Percentiles rank a stretch among this genome's conserved stretches.
Conservation (phyloP, 2,329 filamentous ascomycete genomes). For the Trichoderma breve region DNA sequence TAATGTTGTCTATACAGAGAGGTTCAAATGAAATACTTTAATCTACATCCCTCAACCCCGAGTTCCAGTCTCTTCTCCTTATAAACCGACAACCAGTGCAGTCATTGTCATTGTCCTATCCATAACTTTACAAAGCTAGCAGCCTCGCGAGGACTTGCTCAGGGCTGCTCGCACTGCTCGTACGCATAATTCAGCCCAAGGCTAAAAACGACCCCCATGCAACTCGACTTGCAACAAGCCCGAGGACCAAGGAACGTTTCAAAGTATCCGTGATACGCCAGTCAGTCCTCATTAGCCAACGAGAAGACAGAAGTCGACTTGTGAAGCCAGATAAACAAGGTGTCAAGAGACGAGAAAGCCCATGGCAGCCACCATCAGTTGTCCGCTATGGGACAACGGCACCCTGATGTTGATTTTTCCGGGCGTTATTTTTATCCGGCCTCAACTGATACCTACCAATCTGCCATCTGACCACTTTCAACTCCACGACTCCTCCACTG, state of each 20-base stretch:
- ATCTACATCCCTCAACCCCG: background rate
- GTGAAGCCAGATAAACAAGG: background rate
- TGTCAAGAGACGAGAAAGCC: background rate
- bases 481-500: background rate
- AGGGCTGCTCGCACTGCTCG: background rate
- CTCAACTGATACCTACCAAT: background rate
- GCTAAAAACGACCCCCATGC: background rate
- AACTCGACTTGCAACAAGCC: background rate
- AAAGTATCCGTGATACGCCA: background rate
- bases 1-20: background rate
- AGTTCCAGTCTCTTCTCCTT: background rate
- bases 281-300: constrained; percentile 12
- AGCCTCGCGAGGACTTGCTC: background rate
- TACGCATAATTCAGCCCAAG: background rate
- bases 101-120: background rate
- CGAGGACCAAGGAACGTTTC: background rate
- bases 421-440: background rate
- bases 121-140: background rate
- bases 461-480: background rate
- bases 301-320: background rate
- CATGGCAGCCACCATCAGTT: constrained; percentile 7
- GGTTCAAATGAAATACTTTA: background rate
- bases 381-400: background rate
- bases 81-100: background rate
- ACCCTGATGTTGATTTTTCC: background rate